These are phyloP conservation scores for Yamadazyma sp. DNA, from an alignment of 805 yeast genomes.

Conservation along the genomic window DNA sequence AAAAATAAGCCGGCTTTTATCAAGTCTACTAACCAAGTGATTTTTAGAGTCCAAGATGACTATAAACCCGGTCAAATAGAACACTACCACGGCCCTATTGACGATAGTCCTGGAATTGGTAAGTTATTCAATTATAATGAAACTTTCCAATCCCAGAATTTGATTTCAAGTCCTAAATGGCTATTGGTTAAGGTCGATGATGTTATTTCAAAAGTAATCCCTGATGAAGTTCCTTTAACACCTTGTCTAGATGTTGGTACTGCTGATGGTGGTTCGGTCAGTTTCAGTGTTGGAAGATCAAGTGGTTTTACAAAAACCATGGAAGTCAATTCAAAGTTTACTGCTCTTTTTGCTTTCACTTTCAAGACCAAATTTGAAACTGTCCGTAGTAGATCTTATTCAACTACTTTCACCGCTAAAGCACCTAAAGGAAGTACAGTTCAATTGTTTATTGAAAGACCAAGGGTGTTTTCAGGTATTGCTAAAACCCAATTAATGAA, in stretches of 20 bases:
- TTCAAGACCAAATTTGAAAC: neutral
- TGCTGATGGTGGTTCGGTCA: constrained; percentile 15
- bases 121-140: no score
- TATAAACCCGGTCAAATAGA: neutral
- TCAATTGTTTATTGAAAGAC: constrained; percentile 11
- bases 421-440: constrained; percentile 11
- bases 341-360: neutral
- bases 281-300: constrained; percentile 9
- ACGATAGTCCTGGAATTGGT: constrained; percentile 4
- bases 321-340: constrained; percentile 2
- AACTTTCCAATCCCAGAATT: no score
- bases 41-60: constrained; percentile 4
- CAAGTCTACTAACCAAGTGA: neutral
- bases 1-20: constrained; percentile 1
- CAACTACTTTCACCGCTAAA: constrained; percentile 7
- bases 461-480: constrained; percentile 5
- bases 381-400: constrained; percentile 1
- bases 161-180: constrained; percentile 6
- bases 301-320: constrained; percentile 1
- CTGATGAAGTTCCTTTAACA: constrained; percentile 13
- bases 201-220: constrained; percentile 1
- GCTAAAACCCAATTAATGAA: constrained; percentile 1
- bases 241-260: constrained; percentile 14
- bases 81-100: neutral
- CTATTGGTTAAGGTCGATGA: constrained; percentile 9